These are phyloP conservation scores for Pythium brassicae DNA, from an alignment of 352 stramenopile species.

Conservation along the genomic window DNA sequence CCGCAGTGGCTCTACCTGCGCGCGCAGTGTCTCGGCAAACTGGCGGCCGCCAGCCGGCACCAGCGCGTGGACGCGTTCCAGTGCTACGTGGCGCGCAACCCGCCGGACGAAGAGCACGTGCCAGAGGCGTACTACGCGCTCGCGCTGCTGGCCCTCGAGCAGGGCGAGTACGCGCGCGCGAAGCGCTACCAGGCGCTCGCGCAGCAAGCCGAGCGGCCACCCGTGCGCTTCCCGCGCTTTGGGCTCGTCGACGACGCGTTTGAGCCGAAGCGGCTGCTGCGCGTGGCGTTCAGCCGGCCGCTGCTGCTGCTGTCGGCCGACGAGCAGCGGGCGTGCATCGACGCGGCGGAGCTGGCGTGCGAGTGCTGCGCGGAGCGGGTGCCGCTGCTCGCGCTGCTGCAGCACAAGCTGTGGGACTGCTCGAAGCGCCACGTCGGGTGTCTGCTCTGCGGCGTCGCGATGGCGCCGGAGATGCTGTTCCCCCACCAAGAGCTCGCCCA, in stretches of 20 bases:
- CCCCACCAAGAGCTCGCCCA: slow-evolving; percentile 2
- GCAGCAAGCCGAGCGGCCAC: slow-evolving; percentile 2
- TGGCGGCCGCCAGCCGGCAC: background rate
- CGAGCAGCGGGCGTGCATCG: slow-evolving; percentile 1
- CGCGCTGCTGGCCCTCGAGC: slow-evolving; percentile 4
- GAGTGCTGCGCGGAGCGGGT: slow-evolving; percentile 1
- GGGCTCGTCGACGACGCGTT: slow-evolving; percentile 1
- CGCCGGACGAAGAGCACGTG: slow-evolving; percentile 4
- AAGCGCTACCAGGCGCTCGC: slow-evolving; percentile 7
- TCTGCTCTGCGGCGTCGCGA: slow-evolving; percentile 1
- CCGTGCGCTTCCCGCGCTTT: slow-evolving; percentile 1
- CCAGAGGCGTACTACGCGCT: slow-evolving; percentile 7
- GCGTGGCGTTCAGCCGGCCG: slow-evolving; percentile 4
- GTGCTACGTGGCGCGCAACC: slow-evolving; percentile 1
- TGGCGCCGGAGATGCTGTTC: slow-evolving; percentile 2
- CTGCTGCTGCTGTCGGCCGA: background rate
- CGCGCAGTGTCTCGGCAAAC: slow-evolving; percentile 1
- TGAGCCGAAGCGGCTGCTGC: slow-evolving; percentile 1
- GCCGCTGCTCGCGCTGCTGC: background rate
- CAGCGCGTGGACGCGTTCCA: slow-evolving; percentile 6
- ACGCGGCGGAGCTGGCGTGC: slow-evolving; percentile 1
- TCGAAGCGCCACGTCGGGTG: slow-evolving; percentile 1
- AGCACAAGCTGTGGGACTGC: slow-evolving; percentile 2
- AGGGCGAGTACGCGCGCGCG: slow-evolving; percentile 6
- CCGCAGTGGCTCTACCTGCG: slow-evolving; percentile 8